These are phyloP conservation scores for Puccinia novopanici DNA, from an alignment of 1,284 basidiomycete species.

Conservation along the genomic window DNA sequence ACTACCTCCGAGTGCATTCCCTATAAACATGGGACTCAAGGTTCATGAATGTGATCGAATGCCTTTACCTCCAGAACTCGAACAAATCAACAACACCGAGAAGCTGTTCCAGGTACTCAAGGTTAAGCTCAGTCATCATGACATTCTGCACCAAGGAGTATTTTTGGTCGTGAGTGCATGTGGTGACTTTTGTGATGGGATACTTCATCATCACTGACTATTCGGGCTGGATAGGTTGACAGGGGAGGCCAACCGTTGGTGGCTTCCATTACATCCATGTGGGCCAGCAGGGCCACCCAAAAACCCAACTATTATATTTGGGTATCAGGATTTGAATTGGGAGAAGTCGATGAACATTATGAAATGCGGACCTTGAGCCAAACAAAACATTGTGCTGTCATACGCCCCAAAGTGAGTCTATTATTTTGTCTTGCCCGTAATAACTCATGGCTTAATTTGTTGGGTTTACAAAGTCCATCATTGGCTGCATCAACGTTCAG, in stretches of 20 bases:
- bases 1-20: not conserved
- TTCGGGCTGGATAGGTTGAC: not conserved
- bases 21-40: not conserved
- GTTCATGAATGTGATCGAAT: not conserved
- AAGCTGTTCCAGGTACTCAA: not conserved
- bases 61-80: not conserved
- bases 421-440: not conserved
- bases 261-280: not conserved
- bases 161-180: not conserved
- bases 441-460: not conserved
- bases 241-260: not conserved
- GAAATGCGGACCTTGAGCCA: not conserved
- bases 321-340: not conserved
- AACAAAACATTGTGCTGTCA: not conserved
- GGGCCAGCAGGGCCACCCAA: not conserved
- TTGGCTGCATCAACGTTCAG: not conserved
- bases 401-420: not conserved
- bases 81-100: not conserved
- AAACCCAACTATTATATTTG: not conserved
- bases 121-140: not conserved
- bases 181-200: not conserved
- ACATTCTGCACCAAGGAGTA: not conserved
- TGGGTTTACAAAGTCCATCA: not conserved
- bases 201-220: not conserved
- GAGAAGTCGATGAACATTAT: not conserved